Conservation (phyloP, 1,284 basidiomycete species). For the Sporisorium iseilematis-ciliati region DNA sequence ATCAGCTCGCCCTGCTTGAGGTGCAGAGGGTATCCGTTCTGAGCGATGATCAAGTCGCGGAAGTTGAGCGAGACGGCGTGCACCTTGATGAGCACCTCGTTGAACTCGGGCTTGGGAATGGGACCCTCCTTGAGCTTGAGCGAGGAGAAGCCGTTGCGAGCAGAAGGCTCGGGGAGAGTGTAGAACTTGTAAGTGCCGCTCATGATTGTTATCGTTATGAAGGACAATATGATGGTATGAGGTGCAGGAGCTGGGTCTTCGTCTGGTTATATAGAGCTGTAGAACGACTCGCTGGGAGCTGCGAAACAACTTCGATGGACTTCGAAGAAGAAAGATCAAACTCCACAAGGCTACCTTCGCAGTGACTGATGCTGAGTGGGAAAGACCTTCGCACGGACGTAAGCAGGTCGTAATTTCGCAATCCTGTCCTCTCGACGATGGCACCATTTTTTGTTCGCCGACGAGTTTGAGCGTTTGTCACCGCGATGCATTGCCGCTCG, state of each 20-base stretch:
- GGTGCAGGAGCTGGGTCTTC: too few relatives aligned
- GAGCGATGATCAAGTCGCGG: conserved; percentile 60
- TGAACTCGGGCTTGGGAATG: conserved; percentile 51
- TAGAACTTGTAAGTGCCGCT: conserved; percentile 42
- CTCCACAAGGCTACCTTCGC: too few relatives aligned
- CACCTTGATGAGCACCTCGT: conserved; percentile 66
- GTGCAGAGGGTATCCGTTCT: conserved; percentile 40
- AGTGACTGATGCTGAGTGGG: too few relatives aligned
- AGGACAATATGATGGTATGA: not conserved
- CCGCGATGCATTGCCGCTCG: not conserved
- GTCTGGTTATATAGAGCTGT: too few relatives aligned
- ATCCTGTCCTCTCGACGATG: not conserved
- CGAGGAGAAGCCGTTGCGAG: conserved; percentile 37
- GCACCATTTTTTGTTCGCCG: not conserved
- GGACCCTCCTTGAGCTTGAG: conserved; percentile 45
- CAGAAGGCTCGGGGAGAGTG: conserved; percentile 36
- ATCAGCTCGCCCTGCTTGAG: conserved; percentile 69
- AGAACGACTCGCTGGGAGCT: too few relatives aligned
- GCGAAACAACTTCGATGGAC: too few relatives aligned
- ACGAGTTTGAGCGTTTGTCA: not conserved
- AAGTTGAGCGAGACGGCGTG: conserved; percentile 71
- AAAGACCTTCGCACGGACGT: not conserved
- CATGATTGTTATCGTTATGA: conserved; percentile 10
- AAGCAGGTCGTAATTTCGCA: not conserved
- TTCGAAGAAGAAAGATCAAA: too few relatives aligned